Evolutionary conservation across 148 eudicot genomes (phyloP).

Genomic region (Vaccinium darrowii): DNA sequence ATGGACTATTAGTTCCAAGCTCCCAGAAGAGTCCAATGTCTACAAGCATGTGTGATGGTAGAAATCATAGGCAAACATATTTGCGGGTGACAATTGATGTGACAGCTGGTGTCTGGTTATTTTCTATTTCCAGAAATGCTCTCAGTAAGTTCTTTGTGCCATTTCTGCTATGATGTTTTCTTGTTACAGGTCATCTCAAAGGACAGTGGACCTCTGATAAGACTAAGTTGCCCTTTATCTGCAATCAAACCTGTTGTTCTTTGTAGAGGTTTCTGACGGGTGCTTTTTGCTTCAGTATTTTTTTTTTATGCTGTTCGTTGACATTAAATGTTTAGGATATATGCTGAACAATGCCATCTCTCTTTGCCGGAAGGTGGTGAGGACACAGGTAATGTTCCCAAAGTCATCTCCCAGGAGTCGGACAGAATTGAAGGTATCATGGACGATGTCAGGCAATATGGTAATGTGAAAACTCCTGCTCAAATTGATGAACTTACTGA

Average conservation of each 20-base stretch:
- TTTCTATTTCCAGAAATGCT: constrained; percentile 1
- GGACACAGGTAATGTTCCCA: constrained; percentile 11
- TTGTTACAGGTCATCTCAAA: constrained; percentile 34
- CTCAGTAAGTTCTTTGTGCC: neutral
- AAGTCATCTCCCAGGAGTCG: constrained; percentile 13
- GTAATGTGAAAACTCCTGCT: neutral
- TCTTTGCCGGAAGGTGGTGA: constrained; percentile 12
- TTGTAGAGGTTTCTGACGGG: constrained; percentile 11
- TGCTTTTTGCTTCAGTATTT: neutral
- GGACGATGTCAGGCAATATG: constrained; percentile 6
- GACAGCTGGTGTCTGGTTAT: neutral
- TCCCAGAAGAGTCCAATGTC: neutral
- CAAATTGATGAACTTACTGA: constrained; percentile 2
- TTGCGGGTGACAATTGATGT: neutral
- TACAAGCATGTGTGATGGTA: neutral
- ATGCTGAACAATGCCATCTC: neutral
- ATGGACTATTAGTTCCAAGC: neutral
- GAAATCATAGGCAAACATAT: neutral
- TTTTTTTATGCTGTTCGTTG: neutral
- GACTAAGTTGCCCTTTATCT: constrained; percentile 11
- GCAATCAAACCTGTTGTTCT: constrained; percentile 22
- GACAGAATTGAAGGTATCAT: constrained; percentile 10
- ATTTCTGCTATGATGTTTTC: neutral
- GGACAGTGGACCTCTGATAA: constrained; percentile 23
- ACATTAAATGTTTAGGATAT: neutral